phyloP scores from a whole-genome alignment of 306 rosid genomes.

The Hylodesmum podocarpum region DNA sequence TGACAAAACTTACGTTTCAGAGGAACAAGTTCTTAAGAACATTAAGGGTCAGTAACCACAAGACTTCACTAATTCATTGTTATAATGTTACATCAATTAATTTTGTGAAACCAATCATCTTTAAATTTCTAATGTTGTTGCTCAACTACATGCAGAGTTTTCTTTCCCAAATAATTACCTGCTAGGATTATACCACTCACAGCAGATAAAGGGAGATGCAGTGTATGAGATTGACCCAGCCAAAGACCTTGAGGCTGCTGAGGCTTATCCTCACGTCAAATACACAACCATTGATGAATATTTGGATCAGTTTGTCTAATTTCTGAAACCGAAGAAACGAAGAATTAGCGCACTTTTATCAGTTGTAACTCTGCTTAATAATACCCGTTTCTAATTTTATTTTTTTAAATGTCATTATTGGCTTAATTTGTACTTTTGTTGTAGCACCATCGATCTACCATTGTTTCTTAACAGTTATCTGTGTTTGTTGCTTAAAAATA shows the following conservation, averaged over 20 bases:
- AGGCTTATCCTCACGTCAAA: constrained; percentile 41
- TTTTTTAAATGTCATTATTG: too few relatives aligned
- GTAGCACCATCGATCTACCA: too few relatives aligned
- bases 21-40: constrained; percentile 36
- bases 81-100: not conserved
- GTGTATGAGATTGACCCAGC: constrained; percentile 47
- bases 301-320: constrained; percentile 39
- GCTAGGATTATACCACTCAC: constrained; percentile 37
- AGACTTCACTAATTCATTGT: not conserved
- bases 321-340: not conserved
- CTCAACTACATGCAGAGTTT: constrained; percentile 32
- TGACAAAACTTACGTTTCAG: constrained; percentile 11
- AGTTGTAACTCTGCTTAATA: too few relatives aligned
- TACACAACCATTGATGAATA: constrained; percentile 41
- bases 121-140: not conserved
- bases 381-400: too few relatives aligned
- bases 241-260: constrained; percentile 40
- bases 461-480: too few relatives aligned
- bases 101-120: not conserved
- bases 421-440: too few relatives aligned
- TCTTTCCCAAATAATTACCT: constrained; percentile 35
- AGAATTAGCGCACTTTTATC: not conserved
- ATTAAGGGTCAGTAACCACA: constrained; percentile 23
- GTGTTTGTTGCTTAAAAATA: too few relatives aligned
- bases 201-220: constrained; percentile 43